phyloP scores from a whole-genome alignment of 257 asterid genomes.

The Nicotiana paniculata region DNA sequence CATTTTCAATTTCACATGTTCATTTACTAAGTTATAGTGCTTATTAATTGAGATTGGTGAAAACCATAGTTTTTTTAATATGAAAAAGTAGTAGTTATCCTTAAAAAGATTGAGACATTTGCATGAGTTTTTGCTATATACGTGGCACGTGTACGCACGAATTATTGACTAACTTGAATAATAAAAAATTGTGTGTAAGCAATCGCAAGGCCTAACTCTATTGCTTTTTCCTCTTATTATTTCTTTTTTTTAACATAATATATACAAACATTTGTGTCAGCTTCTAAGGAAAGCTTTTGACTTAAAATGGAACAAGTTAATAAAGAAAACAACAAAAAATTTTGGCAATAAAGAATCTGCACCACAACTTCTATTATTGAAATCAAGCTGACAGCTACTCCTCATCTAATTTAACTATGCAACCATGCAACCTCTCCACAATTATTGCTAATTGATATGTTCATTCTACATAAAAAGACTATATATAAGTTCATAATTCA shows the following conservation, averaged over 20 bases:
- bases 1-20: neutral
- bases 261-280: constrained; percentile 29
- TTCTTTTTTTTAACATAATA: constrained; percentile 16
- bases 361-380: neutral
- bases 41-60: neutral
- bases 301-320: constrained; percentile 14
- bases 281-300: constrained; percentile 19
- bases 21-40: neutral
- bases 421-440: constrained; percentile 9
- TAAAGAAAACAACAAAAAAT: constrained; percentile 2
- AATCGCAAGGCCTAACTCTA: constrained; percentile 12
- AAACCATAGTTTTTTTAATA: neutral
- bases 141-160: constrained; percentile 29
- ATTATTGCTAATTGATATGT: constrained; percentile 2
- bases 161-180: constrained; percentile 18
- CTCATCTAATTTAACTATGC: constrained; percentile 7
- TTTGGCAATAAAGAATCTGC: constrained; percentile 1
- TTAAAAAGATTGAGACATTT: neutral
- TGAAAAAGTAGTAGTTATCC: constrained; percentile 8
- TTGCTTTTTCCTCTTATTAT: neutral
- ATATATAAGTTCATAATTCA: neutral
- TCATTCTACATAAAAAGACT: neutral
- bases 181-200: constrained; percentile 10
- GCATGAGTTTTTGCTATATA: neutral
- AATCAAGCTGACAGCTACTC: constrained; percentile 6